phyloP scores from a whole-genome alignment of 2,329 filamentous ascomycete genomes.

The Venturiaceae sp. region DNA sequence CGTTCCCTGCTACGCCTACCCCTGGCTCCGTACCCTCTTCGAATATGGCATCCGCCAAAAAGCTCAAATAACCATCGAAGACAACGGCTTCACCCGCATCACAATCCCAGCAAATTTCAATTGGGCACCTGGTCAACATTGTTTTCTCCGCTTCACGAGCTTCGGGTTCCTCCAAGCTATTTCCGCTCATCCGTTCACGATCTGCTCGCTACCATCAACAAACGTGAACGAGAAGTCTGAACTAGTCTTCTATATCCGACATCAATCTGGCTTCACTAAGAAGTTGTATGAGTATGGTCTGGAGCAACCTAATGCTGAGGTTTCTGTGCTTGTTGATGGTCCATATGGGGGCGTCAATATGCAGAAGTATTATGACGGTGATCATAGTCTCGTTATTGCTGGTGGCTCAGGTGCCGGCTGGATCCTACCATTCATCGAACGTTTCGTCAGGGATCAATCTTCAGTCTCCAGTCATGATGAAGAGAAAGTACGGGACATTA shows the following conservation, averaged over 20 bases:
- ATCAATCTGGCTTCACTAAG: conserved; percentile 82
- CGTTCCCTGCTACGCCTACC: conserved; percentile 71
- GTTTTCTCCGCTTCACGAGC: conserved; percentile 29
- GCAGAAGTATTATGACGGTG: conserved; percentile 68
- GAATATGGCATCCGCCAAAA: background rate
- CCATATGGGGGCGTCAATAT: conserved; percentile 86
- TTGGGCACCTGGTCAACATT: conserved; percentile 41
- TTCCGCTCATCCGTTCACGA: conserved; percentile 89
- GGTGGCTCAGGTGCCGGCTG: conserved; percentile 62
- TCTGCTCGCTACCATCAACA: conserved; percentile 84
- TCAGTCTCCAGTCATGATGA: background rate
- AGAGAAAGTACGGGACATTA: background rate
- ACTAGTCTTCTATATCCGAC: conserved; percentile 59
- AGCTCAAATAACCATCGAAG: conserved; percentile 74
- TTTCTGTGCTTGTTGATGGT: conserved; percentile 85
- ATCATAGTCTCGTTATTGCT: conserved; percentile 85
- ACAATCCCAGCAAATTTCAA: conserved; percentile 87
- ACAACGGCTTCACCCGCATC: conserved; percentile 81
- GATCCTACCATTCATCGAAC: background rate
- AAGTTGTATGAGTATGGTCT: conserved; percentile 68
- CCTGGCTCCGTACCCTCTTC: conserved; percentile 44
- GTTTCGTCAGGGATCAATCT: background rate
- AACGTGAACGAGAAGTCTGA: conserved; percentile 81
- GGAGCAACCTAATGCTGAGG: conserved; percentile 38
- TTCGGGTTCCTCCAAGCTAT: conserved; percentile 86